Conservation (phyloP, 192 early-diverging fungal genomes). For the Helicostylum pulchrum region DNA sequence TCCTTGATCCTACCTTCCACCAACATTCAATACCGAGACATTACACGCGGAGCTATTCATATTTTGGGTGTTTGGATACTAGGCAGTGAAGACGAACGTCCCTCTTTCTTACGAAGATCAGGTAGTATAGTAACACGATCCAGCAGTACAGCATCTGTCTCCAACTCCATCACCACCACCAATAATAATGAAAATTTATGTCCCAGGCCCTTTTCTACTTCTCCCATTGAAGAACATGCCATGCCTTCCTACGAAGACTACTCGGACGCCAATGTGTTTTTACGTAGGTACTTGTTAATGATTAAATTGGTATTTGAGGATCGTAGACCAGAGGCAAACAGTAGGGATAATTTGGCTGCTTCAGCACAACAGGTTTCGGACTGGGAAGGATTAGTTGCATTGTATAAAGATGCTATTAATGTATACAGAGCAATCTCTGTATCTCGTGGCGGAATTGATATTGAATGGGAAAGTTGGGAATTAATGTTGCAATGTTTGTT, state of each 20-base stretch:
- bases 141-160: slow-evolving; percentile 9
- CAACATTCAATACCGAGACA: slow-evolving; percentile 57
- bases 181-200: too few relatives aligned
- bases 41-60: slow-evolving; percentile 60
- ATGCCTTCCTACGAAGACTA: slow-evolving; percentile 15
- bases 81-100: slow-evolving; percentile 68
- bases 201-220: neutral
- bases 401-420: slow-evolving; percentile 68
- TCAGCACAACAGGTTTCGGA: slow-evolving; percentile 25
- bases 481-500: slow-evolving; percentile 52
- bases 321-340: slow-evolving; percentile 31
- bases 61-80: slow-evolving; percentile 67
- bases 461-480: slow-evolving; percentile 57
- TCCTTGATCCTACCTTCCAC: slow-evolving; percentile 57
- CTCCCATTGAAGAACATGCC: neutral
- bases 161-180: slow-evolving; percentile 1
- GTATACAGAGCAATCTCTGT: slow-evolving; percentile 61
- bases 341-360: slow-evolving; percentile 5
- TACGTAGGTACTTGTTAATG: slow-evolving; percentile 66
- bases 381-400: slow-evolving; percentile 41
- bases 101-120: slow-evolving; percentile 54
- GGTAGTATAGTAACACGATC: slow-evolving; percentile 15
- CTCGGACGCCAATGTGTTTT: slow-evolving; percentile 54
- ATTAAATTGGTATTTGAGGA: slow-evolving; percentile 61
- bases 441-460: slow-evolving; percentile 45